Base-by-base conservation (phyloP, 306 rosid genomes). In the Malus asiatica region DNA sequence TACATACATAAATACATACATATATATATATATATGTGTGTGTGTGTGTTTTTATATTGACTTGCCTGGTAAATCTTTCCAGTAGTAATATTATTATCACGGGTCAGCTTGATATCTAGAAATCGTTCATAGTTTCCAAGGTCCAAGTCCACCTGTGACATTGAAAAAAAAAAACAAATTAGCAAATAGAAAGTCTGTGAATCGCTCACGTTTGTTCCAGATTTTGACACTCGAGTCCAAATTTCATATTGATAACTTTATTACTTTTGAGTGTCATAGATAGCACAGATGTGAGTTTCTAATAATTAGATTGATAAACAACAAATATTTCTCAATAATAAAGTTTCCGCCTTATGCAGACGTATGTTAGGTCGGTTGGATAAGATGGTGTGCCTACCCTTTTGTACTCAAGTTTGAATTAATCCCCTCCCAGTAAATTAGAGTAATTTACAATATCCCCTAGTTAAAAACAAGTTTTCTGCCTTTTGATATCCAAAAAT, bases 101-200 rank as follows among this genome's bases (percentile, higher is more conserved):
- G 81, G 78, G 97, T 91, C 90, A 94, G 87, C 80, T 88, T 94
- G 84, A 91, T 82, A 74, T 91, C 93, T 72, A 91, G 77, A 79
- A 94, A 94, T 68, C 98, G 90, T 78, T 94, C 98, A 83, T 94
- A 94, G 84, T 94, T 94, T 83, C 98, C 98, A 59, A 94, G 98
- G 79, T 94, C 98, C 88, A 94, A 88, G 96, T 94, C 98, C 92
- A 94, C 98, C 98, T 94, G 80, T 61, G 52, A 86, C 63, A 78
- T 18, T 48, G 2, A 1, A 10, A 3, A 32, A 42, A 33, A 73
- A 78, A 76, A 79, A n/a, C 82, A 71, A 77, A 62, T 59, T 57
- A 63, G 66, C 68, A 27, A n/a, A 73, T 38, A 60, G 20, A 30
- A 23, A 72, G 42, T 57, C 76, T 57, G 22, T 35, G 52, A 72